These are phyloP conservation scores for Teratosphaeria epicoccoides DNA, from an alignment of 2,329 filamentous ascomycete species.

Conservation along the genomic window DNA sequence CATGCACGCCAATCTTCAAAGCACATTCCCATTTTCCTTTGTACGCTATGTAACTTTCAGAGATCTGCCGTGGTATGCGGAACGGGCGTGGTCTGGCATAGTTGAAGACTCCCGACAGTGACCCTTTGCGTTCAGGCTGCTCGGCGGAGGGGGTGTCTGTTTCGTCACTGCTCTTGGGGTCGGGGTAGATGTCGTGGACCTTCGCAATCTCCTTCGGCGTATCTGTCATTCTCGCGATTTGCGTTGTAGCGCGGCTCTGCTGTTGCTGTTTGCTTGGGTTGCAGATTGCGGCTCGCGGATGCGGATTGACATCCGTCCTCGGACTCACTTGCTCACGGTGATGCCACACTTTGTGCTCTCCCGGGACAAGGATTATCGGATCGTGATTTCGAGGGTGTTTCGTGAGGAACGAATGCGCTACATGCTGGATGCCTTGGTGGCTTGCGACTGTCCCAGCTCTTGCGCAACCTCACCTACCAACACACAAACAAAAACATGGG, in stretches of 20 bases:
- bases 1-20: constrained; percentile 22
- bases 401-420: background rate
- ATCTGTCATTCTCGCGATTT: constrained; percentile 10
- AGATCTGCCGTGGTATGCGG: constrained; percentile 23
- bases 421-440: background rate
- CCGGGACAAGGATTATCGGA: background rate
- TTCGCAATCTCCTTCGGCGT: constrained; percentile 12
- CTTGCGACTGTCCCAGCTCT: background rate
- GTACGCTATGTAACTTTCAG: constrained; percentile 22
- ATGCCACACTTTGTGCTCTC: background rate
- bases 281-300: background rate
- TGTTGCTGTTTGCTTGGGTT: background rate
- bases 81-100: constrained; percentile 24
- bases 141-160: constrained; percentile 2
- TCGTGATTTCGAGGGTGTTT: background rate
- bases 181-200: constrained; percentile 18
- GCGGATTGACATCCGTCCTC: background rate
- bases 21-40: constrained; percentile 24
- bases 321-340: background rate
- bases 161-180: constrained; percentile 2
- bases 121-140: constrained; percentile 2
- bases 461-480: background rate
- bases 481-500: constrained; percentile 4
- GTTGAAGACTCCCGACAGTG: constrained; percentile 19
- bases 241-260: background rate